phyloP scores from a whole-genome alignment of 108 stramenopile genomes.

The Chaetoceros tenuissimus region DNA sequence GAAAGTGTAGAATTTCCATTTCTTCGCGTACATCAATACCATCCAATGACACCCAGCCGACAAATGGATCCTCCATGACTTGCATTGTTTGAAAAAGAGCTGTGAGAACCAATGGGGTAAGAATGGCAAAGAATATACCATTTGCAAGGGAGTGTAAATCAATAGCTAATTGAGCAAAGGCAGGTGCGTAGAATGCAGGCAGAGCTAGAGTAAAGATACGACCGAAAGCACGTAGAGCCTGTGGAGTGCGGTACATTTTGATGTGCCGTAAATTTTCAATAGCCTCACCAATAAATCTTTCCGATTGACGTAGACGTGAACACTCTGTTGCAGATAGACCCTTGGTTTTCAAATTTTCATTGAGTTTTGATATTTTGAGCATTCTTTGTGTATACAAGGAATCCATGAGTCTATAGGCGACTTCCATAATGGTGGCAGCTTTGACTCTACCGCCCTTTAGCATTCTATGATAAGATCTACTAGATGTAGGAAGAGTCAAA shows the following conservation, averaged over 20 bases:
- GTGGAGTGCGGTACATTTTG: slow-evolving; percentile 74
- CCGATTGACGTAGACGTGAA: slow-evolving; percentile 66
- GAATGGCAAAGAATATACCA: slow-evolving; percentile 53
- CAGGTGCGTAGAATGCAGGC: slow-evolving; percentile 65
- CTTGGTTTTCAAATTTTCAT: slow-evolving; percentile 44
- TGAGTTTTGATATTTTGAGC: slow-evolving; percentile 19
- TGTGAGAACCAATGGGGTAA: slow-evolving; percentile 59
- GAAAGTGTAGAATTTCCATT: slow-evolving; percentile 21
- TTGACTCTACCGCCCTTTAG: slow-evolving; percentile 30
- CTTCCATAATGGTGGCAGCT: slow-evolving; percentile 30
- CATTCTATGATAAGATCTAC: slow-evolving; percentile 43
- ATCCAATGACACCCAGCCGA: slow-evolving; percentile 34
- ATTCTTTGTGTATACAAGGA: slow-evolving; percentile 35
- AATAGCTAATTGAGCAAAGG: slow-evolving; percentile 54
- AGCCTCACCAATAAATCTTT: slow-evolving; percentile 34
- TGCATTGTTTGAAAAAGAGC: slow-evolving; percentile 55
- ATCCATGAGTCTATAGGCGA: slow-evolving; percentile 33
- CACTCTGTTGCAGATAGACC: slow-evolving; percentile 63
- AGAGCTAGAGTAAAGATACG: slow-evolving; percentile 51
- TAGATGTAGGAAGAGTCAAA: slow-evolving; percentile 48
- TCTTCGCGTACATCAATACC: slow-evolving; percentile 42
- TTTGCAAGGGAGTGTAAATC: slow-evolving; percentile 42
- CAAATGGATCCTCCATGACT: slow-evolving; percentile 76
- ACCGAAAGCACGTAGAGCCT: slow-evolving; percentile 60
- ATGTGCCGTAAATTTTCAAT: slow-evolving; percentile 55